phyloP scores from a whole-genome alignment of 352 stramenopile species.

The Phytophthora litchii region DNA sequence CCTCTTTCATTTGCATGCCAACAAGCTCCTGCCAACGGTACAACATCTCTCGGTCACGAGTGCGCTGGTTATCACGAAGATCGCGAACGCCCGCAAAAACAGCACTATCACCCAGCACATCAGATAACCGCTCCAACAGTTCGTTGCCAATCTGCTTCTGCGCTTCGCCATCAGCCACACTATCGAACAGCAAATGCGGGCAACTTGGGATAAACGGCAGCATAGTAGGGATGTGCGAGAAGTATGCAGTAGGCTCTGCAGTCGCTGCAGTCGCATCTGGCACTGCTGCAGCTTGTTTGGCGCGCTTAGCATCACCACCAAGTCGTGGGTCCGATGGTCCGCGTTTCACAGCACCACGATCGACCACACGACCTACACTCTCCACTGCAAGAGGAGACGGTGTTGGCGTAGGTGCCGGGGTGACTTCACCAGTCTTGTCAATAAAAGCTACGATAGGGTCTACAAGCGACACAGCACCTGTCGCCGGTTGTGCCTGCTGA shows the following conservation, averaged over 20 bases:
- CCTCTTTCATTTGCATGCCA: slow-evolving; percentile 85
- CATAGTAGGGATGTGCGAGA: slow-evolving; percentile 56
- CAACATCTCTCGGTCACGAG: slow-evolving; percentile 70
- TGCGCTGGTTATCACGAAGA: slow-evolving; percentile 61
- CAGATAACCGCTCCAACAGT: slow-evolving; percentile 62
- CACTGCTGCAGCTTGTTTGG: slow-evolving; percentile 26
- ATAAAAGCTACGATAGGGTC: slow-evolving; percentile 67
- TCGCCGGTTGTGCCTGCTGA: slow-evolving; percentile 13
- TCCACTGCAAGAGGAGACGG: slow-evolving; percentile 41
- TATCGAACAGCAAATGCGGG: slow-evolving; percentile 75
- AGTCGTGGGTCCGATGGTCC: slow-evolving; percentile 18
- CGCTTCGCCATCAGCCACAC: slow-evolving; percentile 30
- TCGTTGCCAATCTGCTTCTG: slow-evolving; percentile 55
- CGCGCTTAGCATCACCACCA: slow-evolving; percentile 33
- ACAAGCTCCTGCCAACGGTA: slow-evolving; percentile 84
- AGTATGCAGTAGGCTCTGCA: slow-evolving; percentile 41
- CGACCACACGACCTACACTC: slow-evolving; percentile 21
- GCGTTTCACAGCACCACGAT: slow-evolving; percentile 16
- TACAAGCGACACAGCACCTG: slow-evolving; percentile 27
- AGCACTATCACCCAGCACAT: slow-evolving; percentile 62
- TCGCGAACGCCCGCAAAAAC: slow-evolving; percentile 76
- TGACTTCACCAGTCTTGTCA: slow-evolving; percentile 58
- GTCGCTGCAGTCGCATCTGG: slow-evolving; percentile 1
- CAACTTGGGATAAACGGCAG: slow-evolving; percentile 63
- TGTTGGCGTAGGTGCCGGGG: slow-evolving; percentile 4